These are phyloP conservation scores for Protomyces pachydermus DNA, from an alignment of 1,139 yeast genomes.

Conservation along the genomic window DNA sequence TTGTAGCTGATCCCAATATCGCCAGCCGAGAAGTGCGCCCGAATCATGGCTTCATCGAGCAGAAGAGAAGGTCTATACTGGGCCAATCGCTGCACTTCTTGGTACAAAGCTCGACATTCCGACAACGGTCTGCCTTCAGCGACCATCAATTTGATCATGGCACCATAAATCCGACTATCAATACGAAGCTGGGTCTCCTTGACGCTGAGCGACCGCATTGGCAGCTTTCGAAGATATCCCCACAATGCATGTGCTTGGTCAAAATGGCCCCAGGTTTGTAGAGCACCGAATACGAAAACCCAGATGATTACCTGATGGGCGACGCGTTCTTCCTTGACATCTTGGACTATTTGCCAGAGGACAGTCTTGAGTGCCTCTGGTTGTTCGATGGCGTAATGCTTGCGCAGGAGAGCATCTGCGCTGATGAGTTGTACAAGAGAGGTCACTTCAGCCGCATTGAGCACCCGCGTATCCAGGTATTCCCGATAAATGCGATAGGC, in stretches of 20 bases:
- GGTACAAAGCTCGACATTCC: neutral
- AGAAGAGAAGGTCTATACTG: slow-evolving; percentile 2
- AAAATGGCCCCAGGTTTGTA: slow-evolving; percentile 1
- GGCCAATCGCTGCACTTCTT: neutral
- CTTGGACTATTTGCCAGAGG: slow-evolving; percentile 15
- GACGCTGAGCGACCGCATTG: slow-evolving; percentile 4
- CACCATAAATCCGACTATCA: slow-evolving; percentile 13
- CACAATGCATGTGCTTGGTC: slow-evolving; percentile 14
- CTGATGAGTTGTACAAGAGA: slow-evolving; percentile 20
- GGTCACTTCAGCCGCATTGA: slow-evolving; percentile 17
- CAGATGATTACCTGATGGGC: slow-evolving; percentile 16
- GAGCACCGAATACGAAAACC: slow-evolving; percentile 10
- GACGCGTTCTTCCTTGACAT: slow-evolving; percentile 5
- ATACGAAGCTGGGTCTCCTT: slow-evolving; percentile 4
- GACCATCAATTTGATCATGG: slow-evolving; percentile 2
- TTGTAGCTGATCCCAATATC: slow-evolving; percentile 15
- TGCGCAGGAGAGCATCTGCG: slow-evolving; percentile 20
- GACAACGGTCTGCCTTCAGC: slow-evolving; percentile 1
- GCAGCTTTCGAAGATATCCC: neutral
- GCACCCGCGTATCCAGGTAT: slow-evolving; percentile 1
- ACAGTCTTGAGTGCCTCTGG: slow-evolving; percentile 17
- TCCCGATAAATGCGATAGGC: slow-evolving; percentile 19
- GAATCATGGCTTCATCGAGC: slow-evolving; percentile 12
- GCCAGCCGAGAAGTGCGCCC: slow-evolving; percentile 10
- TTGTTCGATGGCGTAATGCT: slow-evolving; percentile 10